Percentiles rank a stretch among this genome's conserved stretches.
Conservation (phyloP, 2,329 filamentous ascomycete genomes). For the Colletotrichum musicola region DNA sequence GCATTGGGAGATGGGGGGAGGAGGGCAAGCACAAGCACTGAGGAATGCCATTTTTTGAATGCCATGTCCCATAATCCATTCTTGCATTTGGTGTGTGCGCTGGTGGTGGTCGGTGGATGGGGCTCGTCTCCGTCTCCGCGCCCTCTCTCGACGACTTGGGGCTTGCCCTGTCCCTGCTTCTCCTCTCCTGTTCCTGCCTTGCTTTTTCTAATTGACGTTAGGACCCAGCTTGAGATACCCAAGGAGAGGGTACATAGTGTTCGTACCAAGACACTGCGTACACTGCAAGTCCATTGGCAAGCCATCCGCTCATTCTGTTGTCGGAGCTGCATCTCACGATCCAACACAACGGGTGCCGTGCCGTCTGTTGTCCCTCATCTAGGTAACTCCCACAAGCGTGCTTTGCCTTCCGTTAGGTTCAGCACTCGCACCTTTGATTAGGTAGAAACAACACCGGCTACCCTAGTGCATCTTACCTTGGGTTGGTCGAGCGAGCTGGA, state of each 20-base stretch:
- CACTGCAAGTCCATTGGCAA: too few species aligned
- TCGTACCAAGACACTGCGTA: too few species aligned
- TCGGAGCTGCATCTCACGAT: conserved; percentile 7
- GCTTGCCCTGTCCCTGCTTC: conserved; percentile 26
- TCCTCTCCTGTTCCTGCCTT: neutral
- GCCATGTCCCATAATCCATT: neutral
- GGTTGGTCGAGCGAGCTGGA: too few species aligned
- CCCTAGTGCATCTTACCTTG: too few species aligned
- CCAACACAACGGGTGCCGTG: conserved; percentile 2
- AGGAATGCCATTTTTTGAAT: neutral
- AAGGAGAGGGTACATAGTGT: too few species aligned
- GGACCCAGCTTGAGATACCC: too few species aligned
- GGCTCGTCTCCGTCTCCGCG: neutral
- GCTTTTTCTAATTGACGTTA: neutral
- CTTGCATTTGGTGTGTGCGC: neutral
- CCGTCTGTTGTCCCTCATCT: neutral
- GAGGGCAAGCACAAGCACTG: neutral
- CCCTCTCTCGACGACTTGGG: conserved; percentile 3
- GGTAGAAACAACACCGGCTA: too few species aligned
- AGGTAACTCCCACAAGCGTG: neutral
- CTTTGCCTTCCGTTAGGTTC: too few species aligned
- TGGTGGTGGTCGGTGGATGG: neutral
- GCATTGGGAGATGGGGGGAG: too few species aligned
- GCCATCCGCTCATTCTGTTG: too few species aligned
- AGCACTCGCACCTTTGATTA: too few species aligned